These are phyloP conservation scores for Dalbergia oliveri DNA, from an alignment of 306 rosid species.

Conservation along the genomic window DNA sequence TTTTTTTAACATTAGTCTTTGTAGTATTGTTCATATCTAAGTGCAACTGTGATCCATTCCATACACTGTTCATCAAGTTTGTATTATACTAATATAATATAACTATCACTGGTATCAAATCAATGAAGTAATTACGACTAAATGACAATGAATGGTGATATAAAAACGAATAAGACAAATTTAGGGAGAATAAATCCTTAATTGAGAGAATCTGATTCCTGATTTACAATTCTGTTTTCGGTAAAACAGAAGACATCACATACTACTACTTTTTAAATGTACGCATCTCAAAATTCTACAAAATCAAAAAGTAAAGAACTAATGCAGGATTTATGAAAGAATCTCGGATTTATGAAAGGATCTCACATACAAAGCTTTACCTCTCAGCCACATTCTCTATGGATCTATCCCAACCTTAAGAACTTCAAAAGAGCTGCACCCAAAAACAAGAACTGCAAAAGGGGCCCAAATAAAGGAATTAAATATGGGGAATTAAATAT, in stretches of 20 bases:
- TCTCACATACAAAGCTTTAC: conserved; percentile 31
- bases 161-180: neutral
- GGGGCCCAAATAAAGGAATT: conserved; percentile 6
- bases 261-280: neutral
- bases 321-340: conserved; percentile 13
- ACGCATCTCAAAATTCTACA: neutral
- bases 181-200: neutral
- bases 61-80: too few species aligned
- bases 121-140: neutral
- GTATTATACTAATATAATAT: neutral
- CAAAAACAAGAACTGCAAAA: conserved; percentile 42
- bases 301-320: neutral
- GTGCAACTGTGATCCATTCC: too few species aligned
- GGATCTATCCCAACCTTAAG: conserved; percentile 1
- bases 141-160: neutral
- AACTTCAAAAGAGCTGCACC: conserved; percentile 41
- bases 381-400: neutral
- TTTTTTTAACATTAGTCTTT: neutral
- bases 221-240: conserved; percentile 41
- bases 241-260: neutral
- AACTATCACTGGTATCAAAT: neutral
- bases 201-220: conserved; percentile 15
- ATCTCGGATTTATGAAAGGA: neutral
- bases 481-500: neutral
- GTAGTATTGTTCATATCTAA: neutral